phyloP scores from a whole-genome alignment of 805 yeast genomes.

The Wickerhamiella cacticola region DNA sequence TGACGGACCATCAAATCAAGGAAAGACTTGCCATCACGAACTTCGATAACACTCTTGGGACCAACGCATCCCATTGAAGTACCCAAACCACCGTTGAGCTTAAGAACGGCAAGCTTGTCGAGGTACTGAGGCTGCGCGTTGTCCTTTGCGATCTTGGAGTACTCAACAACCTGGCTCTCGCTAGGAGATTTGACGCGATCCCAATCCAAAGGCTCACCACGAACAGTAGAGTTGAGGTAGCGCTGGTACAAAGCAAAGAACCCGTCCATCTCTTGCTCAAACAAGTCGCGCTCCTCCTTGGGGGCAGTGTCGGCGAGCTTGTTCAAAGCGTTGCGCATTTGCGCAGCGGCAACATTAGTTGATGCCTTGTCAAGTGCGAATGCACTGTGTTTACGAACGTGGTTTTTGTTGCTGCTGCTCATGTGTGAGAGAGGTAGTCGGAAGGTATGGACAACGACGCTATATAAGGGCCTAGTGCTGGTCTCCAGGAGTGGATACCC shows the following conservation, averaged over 20 bases:
- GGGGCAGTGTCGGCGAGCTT: conserved; percentile 67
- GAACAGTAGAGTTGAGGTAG: conserved; percentile 78
- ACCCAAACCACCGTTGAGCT: conserved; percentile 96
- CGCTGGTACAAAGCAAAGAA: conserved; percentile 90
- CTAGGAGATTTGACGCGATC: conserved; percentile 88
- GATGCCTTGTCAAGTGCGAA: conserved; percentile 85
- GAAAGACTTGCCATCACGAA: conserved; percentile 95
- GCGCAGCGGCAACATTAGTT: conserved; percentile 90
- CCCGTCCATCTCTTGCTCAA: conserved; percentile 87
- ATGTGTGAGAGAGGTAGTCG: background rate
- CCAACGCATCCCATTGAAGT: conserved; percentile 99
- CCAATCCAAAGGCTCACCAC: conserved; percentile 80
- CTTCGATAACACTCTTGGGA: conserved; percentile 95
- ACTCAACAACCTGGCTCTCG: conserved; percentile 79
- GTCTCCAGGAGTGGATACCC: background rate
- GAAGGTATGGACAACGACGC: background rate
- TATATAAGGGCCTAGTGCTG: background rate
- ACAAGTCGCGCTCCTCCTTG: conserved; percentile 34
- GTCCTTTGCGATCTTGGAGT: conserved; percentile 39
- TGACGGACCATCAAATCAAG: conserved; percentile 93
- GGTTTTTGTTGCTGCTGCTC: conserved; percentile 9
- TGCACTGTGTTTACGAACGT: conserved; percentile 20
- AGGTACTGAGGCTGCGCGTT: conserved; percentile 35
- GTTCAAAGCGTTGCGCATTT: conserved; percentile 93
- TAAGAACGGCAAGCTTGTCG: conserved; percentile 82